A percentile compares a stretch with the other conserved stretches of the same genome.
Evolutionary conservation across 768 basidiomycete genomes (phyloP).

Genomic region (Collybia sp.): DNA sequence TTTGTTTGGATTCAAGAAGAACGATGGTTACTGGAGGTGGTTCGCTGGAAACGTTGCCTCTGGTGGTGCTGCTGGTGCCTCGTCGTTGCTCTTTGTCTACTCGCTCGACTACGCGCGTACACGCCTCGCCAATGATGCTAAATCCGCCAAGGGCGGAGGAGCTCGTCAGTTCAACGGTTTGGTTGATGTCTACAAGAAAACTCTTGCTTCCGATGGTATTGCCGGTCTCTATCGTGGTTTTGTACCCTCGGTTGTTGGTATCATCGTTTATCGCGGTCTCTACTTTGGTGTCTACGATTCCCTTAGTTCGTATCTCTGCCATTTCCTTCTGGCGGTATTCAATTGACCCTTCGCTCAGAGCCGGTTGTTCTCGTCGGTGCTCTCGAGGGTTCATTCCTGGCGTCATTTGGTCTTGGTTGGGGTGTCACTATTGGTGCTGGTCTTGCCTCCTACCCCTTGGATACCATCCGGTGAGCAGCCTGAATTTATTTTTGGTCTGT

Average conservation of each 20-base stretch:
- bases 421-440: constrained; percentile 99
- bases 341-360: constrained; percentile 43
- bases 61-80: constrained; percentile 99
- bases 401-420: constrained; percentile 97
- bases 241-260: constrained; percentile 98
- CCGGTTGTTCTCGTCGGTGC: constrained; percentile 96
- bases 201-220: constrained; percentile 94
- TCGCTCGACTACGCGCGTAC: constrained; percentile 99
- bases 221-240: constrained; percentile 99
- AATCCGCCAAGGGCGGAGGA: constrained; percentile 88
- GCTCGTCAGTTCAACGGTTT: constrained; percentile 98
- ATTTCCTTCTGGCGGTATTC: constrained; percentile 7
- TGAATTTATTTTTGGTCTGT: constrained; percentile 7
- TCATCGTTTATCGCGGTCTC: constrained; percentile 99
- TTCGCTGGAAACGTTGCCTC: constrained; percentile 97
- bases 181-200: constrained; percentile 96
- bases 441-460: constrained; percentile 95
- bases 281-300: constrained; percentile 98
- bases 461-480: constrained; percentile 75
- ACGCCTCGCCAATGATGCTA: constrained; percentile 96
- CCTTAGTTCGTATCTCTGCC: constrained; percentile 55
- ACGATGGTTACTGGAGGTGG: constrained; percentile 97
- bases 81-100: constrained; percentile 98
- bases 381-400: constrained; percentile 94
- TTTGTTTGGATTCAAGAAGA: constrained; percentile 98